Evolutionary conservation across 1,284 basidiomycete genomes (phyloP).

Genomic region (Trametes pubescens): DNA sequence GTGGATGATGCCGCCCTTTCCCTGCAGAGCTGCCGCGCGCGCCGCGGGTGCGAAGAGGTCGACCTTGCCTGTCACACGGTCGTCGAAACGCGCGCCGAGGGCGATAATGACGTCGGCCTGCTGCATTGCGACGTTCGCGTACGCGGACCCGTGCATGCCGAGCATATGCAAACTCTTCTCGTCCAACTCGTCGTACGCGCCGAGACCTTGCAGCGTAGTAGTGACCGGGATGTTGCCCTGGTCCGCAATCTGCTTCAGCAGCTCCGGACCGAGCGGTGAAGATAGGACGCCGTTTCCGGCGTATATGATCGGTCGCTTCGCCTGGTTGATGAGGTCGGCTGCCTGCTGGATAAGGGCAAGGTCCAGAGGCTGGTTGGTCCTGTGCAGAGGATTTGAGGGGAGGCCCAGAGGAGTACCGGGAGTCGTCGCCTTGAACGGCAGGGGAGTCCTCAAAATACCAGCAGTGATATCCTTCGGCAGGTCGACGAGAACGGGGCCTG

Average conservation of each 20-base stretch:
- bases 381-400: conserved; percentile 76
- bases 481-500: conserved; percentile 97
- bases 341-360: conserved; percentile 79
- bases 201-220: conserved; percentile 95
- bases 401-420: conserved; percentile 84
- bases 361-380: conserved; percentile 66
- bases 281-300: conserved; percentile 93
- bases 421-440: conserved; percentile 86
- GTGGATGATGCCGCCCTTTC: conserved; percentile 96
- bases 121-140: conserved; percentile 98
- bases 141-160: conserved; percentile 98
- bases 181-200: conserved; percentile 93
- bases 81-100: conserved; percentile 95
- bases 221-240: conserved; percentile 96
- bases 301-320: conserved; percentile 93
- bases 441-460: conserved; percentile 67
- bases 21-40: conserved; percentile 84
- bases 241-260: conserved; percentile 84
- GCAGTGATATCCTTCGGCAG: conserved; percentile 98
- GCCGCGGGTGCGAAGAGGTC: conserved; percentile 93
- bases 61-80: conserved; percentile 96
- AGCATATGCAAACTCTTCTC: conserved; percentile 95
- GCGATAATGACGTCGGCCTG: conserved; percentile 98
- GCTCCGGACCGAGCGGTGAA: conserved; percentile 82
- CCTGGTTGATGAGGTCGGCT: conserved; percentile 90